Base-by-base conservation (phyloP, 2,329 filamentous ascomycete species). In the Aspergillus sp. region DNA sequence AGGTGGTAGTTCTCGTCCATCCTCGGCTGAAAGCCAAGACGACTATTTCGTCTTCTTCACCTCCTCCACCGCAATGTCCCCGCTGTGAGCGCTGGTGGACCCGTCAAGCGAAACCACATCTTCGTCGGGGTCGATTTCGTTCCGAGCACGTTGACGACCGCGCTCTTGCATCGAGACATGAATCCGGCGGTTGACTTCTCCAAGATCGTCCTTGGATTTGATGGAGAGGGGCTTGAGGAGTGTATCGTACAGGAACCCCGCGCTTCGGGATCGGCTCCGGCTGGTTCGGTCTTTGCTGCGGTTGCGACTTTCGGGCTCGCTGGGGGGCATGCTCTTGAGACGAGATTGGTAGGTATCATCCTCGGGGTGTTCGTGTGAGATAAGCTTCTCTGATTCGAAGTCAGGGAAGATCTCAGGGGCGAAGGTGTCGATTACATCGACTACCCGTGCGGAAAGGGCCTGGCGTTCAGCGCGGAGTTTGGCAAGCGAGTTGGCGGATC, bases 321-420 rank as follows among this genome's bases (percentile, higher is more conserved):
- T 61, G 1, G 66, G 63, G 3, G 63, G 67, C 64, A 70, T 69
- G 30, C 66, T 68, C 62, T 70, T 70, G 32, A 70, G 58, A 6
- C 50, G 41, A 23, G 59, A 61, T 21, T 61, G 59, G 15, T 61
- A 61, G 1, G 59, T 42, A 17, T 61, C 59, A 21, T 61, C 59
- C 10, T 58, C 48, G 5, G 42, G 63, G 48, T 47, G 93, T 92
- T 30, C 91, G 84, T 60, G 15, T 91, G 95, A 2, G 93, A 92
- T 79, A 98, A 99, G 78, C 36, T 91, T 86, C 11, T 86, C 84
- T 63, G 88, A 85, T 69, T 95, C 91, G 72, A 96, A 99, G 79
- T 99, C 95, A n/a, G 92, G 89, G 79, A 96, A 99, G 81, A 99
- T 89, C 73, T 98, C 93, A 0, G 95, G 95, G 0, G 95, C 95